phyloP scores from a whole-genome alignment of 2,329 filamentous ascomycete species.

The Fusarium sp. region DNA sequence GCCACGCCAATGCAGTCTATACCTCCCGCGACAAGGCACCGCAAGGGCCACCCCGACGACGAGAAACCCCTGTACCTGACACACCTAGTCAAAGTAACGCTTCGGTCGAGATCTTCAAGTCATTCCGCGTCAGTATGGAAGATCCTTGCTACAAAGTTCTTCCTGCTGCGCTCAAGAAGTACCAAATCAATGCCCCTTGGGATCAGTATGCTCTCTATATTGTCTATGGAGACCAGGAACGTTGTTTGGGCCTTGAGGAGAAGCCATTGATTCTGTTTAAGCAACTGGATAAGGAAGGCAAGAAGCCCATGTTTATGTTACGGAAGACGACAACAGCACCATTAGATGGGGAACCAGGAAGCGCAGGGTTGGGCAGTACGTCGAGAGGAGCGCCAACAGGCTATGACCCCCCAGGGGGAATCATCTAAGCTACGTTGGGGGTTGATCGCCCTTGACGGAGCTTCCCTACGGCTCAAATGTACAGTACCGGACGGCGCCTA shows the following conservation, averaged over 20 bases:
- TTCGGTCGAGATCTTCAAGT: slow-evolving; percentile 97
- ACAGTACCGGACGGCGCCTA: slow-evolving; percentile 33
- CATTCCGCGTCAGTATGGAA: slow-evolving; percentile 97
- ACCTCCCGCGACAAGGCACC: slow-evolving; percentile 51
- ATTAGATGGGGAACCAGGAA: slow-evolving; percentile 67
- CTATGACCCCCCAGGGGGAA: slow-evolving; percentile 72
- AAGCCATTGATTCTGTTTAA: slow-evolving; percentile 97
- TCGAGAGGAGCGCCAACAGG: slow-evolving; percentile 60
- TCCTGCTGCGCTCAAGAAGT: slow-evolving; percentile 94
- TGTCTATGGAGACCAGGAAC: slow-evolving; percentile 98
- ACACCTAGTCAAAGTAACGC: slow-evolving; percentile 69
- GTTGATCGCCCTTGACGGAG: slow-evolving; percentile 13
- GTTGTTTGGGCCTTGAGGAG: slow-evolving; percentile 91
- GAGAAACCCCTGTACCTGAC: slow-evolving; percentile 73
- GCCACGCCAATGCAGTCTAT: slow-evolving; percentile 52
- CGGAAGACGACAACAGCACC: slow-evolving; percentile 73
- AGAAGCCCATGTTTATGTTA: slow-evolving; percentile 99
- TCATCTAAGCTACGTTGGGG: slow-evolving; percentile 60
- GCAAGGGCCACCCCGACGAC: slow-evolving; percentile 64
- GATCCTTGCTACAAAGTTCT: slow-evolving; percentile 98
- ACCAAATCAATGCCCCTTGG: slow-evolving; percentile 98
- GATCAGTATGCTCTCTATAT: slow-evolving; percentile 98
- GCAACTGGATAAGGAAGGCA: slow-evolving; percentile 94
- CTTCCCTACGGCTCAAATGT: slow-evolving; percentile 15
- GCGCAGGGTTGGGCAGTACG: slow-evolving; percentile 64